Conservation (phyloP, 129 eudicot species). For the Flaveria robusta region DNA sequence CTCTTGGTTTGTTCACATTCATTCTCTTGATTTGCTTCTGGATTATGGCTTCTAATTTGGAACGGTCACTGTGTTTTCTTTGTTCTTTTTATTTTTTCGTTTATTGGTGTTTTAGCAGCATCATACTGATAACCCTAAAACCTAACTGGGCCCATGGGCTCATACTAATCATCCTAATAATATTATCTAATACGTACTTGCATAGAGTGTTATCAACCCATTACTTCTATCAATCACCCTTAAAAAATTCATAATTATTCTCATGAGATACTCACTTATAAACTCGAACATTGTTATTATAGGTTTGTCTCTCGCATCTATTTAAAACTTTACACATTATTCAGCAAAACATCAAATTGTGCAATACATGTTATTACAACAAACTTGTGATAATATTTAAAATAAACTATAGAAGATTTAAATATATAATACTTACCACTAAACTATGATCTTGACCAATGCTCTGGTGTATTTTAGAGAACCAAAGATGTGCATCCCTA, state of each 20-base stretch:
- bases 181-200: neutral
- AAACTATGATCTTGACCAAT: neutral
- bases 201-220: neutral
- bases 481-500: neutral
- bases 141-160: too few relatives aligned
- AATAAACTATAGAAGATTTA: neutral
- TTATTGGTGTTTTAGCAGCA: too few relatives aligned
- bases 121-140: too few relatives aligned
- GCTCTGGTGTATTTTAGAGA: neutral
- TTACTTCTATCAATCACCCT: neutral
- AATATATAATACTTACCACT: neutral
- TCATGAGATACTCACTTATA: neutral
- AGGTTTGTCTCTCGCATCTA: neutral
- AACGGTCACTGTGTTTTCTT: too few relatives aligned
- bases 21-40: too few relatives aligned
- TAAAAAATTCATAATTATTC: neutral
- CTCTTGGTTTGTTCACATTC: too few relatives aligned
- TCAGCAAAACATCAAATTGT: neutral
- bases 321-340: conserved; percentile 2
- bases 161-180: too few relatives aligned
- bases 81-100: too few relatives aligned
- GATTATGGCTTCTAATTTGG: too few relatives aligned
- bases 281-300: neutral
- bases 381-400: neutral
- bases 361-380: neutral